These are phyloP conservation scores for Cryptosporidium parvum DNA, from an alignment of 169 alveolate species.

Conservation along the genomic window DNA sequence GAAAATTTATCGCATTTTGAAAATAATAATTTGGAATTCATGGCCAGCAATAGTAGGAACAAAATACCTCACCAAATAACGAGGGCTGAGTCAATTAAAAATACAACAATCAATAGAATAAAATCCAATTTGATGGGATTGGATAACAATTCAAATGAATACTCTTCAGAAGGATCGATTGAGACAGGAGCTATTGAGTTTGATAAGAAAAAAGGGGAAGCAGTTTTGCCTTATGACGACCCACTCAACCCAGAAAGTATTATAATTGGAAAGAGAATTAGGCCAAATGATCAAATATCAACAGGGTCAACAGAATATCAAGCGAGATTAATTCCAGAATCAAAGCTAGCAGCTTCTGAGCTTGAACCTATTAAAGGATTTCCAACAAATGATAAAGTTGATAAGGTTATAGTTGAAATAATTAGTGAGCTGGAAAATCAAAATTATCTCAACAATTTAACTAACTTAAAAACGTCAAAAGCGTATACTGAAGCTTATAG, in stretches of 20 bases:
- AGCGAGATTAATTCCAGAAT: background rate
- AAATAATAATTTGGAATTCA: background rate
- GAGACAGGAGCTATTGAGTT: background rate
- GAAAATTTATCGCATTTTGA: slow-evolving; percentile 6
- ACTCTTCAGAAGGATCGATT: slow-evolving; percentile 46
- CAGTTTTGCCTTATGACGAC: background rate
- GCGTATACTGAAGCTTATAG: slow-evolving; percentile 26
- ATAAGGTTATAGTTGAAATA: background rate
- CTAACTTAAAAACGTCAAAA: background rate
- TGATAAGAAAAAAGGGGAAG: background rate
- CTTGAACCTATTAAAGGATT: slow-evolving; percentile 21
- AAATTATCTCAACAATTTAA: background rate
- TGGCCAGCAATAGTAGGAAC: background rate
- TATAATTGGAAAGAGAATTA: slow-evolving; percentile 11
- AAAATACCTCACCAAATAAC: slow-evolving; percentile 64
- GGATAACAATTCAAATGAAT: slow-evolving; percentile 6
- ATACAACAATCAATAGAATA: slow-evolving; percentile 30
- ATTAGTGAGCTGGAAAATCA: background rate
- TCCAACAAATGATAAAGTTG: slow-evolving; percentile 2
- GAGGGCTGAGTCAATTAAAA: slow-evolving; percentile 40
- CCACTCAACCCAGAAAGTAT: slow-evolving; percentile 44
- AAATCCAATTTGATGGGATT: background rate
- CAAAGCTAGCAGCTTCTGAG: background rate
- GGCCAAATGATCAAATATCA: slow-evolving; percentile 65
- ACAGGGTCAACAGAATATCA: slow-evolving; percentile 17